Percentiles rank a stretch among this genome's conserved stretches.
phyloP scores from a whole-genome alignment of 2,329 filamentous ascomycete genomes.

The Colletotrichum nymphaeae region DNA sequence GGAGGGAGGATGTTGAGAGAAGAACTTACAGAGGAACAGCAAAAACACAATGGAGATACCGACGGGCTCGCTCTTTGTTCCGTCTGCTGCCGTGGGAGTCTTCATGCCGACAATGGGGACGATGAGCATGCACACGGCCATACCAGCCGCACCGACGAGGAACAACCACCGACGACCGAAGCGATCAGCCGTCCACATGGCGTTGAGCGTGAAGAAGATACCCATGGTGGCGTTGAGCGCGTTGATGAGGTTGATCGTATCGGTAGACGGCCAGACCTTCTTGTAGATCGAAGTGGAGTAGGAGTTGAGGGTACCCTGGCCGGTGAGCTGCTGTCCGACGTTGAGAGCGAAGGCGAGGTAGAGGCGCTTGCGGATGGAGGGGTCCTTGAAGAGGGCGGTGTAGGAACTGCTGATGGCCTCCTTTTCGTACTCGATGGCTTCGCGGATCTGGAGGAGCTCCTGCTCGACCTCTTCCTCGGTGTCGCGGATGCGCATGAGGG shows the following conservation, averaged over 20 bases:
- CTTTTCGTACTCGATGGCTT: slow-evolving; percentile 78
- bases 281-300: slow-evolving; percentile 82
- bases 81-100: slow-evolving; percentile 64
- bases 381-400: slow-evolving; percentile 76
- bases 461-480: slow-evolving; percentile 75
- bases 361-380: slow-evolving; percentile 74
- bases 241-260: slow-evolving; percentile 78
- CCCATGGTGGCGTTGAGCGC: slow-evolving; percentile 79
- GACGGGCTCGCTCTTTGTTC: slow-evolving; percentile 67
- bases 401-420: slow-evolving; percentile 73
- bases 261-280: slow-evolving; percentile 70
- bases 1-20: slow-evolving; percentile 45
- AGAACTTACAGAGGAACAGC: slow-evolving; percentile 73
- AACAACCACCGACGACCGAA: slow-evolving; percentile 78
- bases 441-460: slow-evolving; percentile 72
- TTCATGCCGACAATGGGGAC: slow-evolving; percentile 58
- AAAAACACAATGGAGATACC: slow-evolving; percentile 77
- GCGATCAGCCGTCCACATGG: slow-evolving; percentile 78
- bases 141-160: slow-evolving; percentile 75
- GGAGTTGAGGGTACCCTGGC: slow-evolving; percentile 78
- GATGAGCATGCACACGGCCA: slow-evolving; percentile 77
- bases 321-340: slow-evolving; percentile 77
- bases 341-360: slow-evolving; percentile 75
- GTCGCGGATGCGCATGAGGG: slow-evolving; percentile 71
- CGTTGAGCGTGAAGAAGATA: slow-evolving; percentile 79